A percentile compares a stretch with the other conserved stretches of the same genome.
These are phyloP conservation scores for Barnettozyma pratensis DNA, from an alignment of 805 yeast genomes.

Conservation along the genomic window DNA sequence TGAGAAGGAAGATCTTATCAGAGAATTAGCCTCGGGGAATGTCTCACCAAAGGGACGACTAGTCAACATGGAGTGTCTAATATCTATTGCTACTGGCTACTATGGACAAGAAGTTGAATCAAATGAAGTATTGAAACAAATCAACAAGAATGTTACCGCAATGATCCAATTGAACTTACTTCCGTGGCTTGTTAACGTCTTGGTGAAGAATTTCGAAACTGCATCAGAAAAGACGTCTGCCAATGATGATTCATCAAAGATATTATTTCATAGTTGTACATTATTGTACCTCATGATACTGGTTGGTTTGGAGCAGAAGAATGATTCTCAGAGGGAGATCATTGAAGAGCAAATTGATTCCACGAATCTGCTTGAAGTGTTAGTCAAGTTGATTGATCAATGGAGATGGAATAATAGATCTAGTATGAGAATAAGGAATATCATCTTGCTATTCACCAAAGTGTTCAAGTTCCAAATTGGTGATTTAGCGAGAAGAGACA, in stretches of 20 bases:
- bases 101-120: constrained; percentile 7
- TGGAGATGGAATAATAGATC: constrained; percentile 57
- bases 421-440: constrained; percentile 48
- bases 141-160: constrained; percentile 8
- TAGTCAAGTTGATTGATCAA: constrained; percentile 50
- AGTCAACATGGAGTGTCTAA: constrained; percentile 4
- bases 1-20: constrained; percentile 14
- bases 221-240: constrained; percentile 2
- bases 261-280: constrained; percentile 13
- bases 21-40: constrained; percentile 4
- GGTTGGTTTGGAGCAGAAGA: constrained; percentile 6
- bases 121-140: constrained; percentile 6
- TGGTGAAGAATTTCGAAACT: constrained; percentile 8
- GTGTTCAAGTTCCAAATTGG: constrained; percentile 61
- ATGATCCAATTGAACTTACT: constrained; percentile 6
- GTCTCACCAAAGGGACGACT: not conserved
- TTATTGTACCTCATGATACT: constrained; percentile 11
- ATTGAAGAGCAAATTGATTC: constrained; percentile 21
- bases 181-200: constrained; percentile 2
- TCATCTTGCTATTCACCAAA: constrained; percentile 50
- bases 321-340: constrained; percentile 1
- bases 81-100: constrained; percentile 15
- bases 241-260: constrained; percentile 9
- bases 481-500: constrained; percentile 32
- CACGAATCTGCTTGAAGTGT: constrained; percentile 35